Evolutionary conservation across 495 filamentous ascomycete species (phyloP), one percentile per base, ranked within the genome.

Genomic region (Letharia columbiana): DNA sequence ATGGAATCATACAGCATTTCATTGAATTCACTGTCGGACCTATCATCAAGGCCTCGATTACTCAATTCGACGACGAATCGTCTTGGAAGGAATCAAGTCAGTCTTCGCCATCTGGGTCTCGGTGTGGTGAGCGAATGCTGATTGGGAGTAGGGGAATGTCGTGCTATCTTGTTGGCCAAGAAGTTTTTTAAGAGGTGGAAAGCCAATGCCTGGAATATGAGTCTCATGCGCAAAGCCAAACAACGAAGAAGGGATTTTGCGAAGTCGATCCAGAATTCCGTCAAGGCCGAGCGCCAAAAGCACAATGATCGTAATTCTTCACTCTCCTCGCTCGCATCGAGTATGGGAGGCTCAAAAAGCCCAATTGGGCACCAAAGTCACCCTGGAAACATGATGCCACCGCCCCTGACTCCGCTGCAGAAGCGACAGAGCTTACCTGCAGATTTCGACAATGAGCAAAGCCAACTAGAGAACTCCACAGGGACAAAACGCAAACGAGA

Each of bases 31-130:
- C 42, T 20, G 33, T 73, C 57, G 65, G 64, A 33, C 67, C 69
- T 8, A 69, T 73, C 11, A 64, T 73, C 33, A 64, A 41, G 23
- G 44, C 41, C 15, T 64, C 67, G 10, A 60, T 68, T 13, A 64
- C 56, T 49, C 45, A 71, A 63, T 63, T 67, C 28, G 49, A 73
- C 40, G 67, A 73, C 54, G 71, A 73, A 37, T 52, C 45, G 23
- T 73, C 71, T 17, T 73, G 71, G 71, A 63, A 65, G 42, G 58
- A 61, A 66, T 69, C 71, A 64, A 59, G 71, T 73, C 44, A 69
- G 71, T 73, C 40, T 50, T 40, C 9, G 13, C 49, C 18, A 12
- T 17, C 17, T 45, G 40, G 66, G 18, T 40, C 12, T 31, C 20
- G 28, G 49, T 49, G 28, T 18, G 35, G n/a, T 33, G 49, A 60